Evolutionary conservation across 202 grass and related monocot species (phyloP), one percentile per base, ranked within the genome.

Genomic region (Dendrocalamus latiflorus): DNA sequence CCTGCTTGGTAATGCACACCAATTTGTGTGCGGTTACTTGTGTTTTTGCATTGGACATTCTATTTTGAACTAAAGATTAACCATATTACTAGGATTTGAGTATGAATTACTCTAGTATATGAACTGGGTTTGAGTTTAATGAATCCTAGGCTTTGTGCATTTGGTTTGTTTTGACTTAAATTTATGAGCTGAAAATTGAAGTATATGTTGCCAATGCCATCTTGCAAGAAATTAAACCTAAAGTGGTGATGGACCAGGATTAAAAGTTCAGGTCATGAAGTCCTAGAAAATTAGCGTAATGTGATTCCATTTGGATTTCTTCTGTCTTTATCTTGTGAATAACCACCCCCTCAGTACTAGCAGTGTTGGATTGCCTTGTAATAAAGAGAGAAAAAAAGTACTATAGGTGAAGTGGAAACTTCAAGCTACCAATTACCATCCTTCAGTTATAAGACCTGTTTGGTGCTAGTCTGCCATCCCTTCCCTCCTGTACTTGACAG

Each of bases 211-310:
- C 18, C 15, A 9, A 17, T 68, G 15, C 28, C n/a, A 57, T 57
- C 63, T 80, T 80, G 61, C 44, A 66, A 65, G 17, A 49, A 65
- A 49, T 50, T 63, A 78, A 65, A 48, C 20, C 28, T 68, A 69
- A 8, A 78, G 5, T 22, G 3, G 2, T 15, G 1, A 64, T 34
- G 53, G 11, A 75, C 30, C 54, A 77, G 41, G 34, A 22, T 39
- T 39, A 79, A 65, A 51, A 51, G 60, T 66, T 78, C 6, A 21
- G 7, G 14, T 53, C 30, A 53, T 67, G 8, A 65, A 38, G 30
- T 78, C 34, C 11, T 57, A 41, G 53, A 75, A 58, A 5, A 58
- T 61, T 39, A 66, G 45, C 2, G 0, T 26, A 66, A 54, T 15
- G 8, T 51, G 30, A 41, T 49, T 17, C 4, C 14, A 20, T 13